These are phyloP conservation scores for Clarkia xantiana DNA, from an alignment of 345 rosid genomes.

Conservation along the genomic window DNA sequence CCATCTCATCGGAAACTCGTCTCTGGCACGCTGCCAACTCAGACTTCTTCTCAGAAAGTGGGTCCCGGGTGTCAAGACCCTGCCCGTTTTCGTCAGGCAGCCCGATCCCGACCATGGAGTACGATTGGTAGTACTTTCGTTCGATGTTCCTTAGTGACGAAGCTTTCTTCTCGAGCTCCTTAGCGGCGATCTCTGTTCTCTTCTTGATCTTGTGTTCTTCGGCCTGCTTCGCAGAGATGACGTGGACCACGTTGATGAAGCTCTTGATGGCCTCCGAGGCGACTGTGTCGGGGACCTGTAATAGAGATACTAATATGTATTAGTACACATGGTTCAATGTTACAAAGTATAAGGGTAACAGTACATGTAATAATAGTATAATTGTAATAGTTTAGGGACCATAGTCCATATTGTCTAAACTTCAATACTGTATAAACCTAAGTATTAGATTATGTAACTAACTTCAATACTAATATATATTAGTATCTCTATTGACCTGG, in stretches of 20 bases:
- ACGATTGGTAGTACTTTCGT: conserved; percentile 83
- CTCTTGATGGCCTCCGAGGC: conserved; percentile 99
- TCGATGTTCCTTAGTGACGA: conserved; percentile 75
- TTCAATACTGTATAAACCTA: too few relatives aligned
- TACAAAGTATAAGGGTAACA: too few relatives aligned
- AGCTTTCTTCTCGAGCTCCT: conserved; percentile 91
- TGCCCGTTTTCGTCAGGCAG: conserved; percentile 64
- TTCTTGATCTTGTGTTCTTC: conserved; percentile 79
- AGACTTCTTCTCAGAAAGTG: conserved; percentile 66
- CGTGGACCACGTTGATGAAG: conserved; percentile 72
- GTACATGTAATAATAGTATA: too few relatives aligned
- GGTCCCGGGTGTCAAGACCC: conserved; percentile 72
- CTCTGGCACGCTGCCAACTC: conserved; percentile 83
- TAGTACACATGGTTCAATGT: too few relatives aligned
- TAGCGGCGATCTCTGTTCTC: conserved; percentile 57
- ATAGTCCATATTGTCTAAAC: too few relatives aligned
- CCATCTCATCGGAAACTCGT: conserved; percentile 81
- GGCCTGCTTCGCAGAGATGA: conserved; percentile 53
- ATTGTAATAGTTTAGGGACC: too few relatives aligned
- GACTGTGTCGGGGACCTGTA: conserved; percentile 93
- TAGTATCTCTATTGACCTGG: too few relatives aligned
- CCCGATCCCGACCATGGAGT: conserved; percentile 82
- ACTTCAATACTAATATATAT: too few relatives aligned
- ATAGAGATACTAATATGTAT: too few relatives aligned
- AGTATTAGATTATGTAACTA: too few relatives aligned